These are phyloP conservation scores for Bromus sterilis DNA, from an alignment of 176 grass and related monocot genomes.

Conservation along the genomic window DNA sequence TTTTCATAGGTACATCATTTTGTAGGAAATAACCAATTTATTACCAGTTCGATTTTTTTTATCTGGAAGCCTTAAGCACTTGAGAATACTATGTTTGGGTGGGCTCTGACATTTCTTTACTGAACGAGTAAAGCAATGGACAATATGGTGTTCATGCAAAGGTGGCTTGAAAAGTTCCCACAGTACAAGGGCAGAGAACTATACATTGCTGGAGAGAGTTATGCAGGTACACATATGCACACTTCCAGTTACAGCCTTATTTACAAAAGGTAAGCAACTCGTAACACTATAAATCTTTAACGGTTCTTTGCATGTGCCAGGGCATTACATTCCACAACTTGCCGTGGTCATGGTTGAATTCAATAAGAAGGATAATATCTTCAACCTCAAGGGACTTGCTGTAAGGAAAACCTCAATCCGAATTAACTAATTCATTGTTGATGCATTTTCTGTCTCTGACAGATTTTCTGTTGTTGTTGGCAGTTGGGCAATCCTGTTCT, in stretches of 20 bases:
- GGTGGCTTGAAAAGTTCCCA: slow-evolving; percentile 88
- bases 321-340: slow-evolving; percentile 91
- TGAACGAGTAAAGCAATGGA: slow-evolving; percentile 63
- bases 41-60: background rate
- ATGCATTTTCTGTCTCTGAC: background rate
- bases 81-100: background rate
- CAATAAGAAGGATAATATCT: slow-evolving; percentile 63
- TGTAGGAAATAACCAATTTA: too few species aligned
- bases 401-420: slow-evolving; percentile 31
- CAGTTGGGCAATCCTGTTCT: slow-evolving; percentile 90
- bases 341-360: slow-evolving; percentile 72
- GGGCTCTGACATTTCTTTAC: slow-evolving; percentile 33
- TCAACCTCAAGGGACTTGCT: slow-evolving; percentile 88
- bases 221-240: slow-evolving; percentile 67
- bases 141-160: slow-evolving; percentile 82
- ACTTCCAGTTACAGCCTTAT: too few species aligned
- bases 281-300: background rate
- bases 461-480: background rate
- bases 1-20: too few species aligned
- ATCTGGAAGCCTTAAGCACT: background rate
- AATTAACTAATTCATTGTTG: background rate
- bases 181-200: slow-evolving; percentile 71
- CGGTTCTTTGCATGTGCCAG: slow-evolving; percentile 23
- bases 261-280: background rate
- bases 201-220: slow-evolving; percentile 94